Percentiles rank a stretch among this genome's conserved stretches.
These are phyloP conservation scores for Globisporangium spinosum DNA, from an alignment of 352 stramenopile genomes.

Conservation along the genomic window DNA sequence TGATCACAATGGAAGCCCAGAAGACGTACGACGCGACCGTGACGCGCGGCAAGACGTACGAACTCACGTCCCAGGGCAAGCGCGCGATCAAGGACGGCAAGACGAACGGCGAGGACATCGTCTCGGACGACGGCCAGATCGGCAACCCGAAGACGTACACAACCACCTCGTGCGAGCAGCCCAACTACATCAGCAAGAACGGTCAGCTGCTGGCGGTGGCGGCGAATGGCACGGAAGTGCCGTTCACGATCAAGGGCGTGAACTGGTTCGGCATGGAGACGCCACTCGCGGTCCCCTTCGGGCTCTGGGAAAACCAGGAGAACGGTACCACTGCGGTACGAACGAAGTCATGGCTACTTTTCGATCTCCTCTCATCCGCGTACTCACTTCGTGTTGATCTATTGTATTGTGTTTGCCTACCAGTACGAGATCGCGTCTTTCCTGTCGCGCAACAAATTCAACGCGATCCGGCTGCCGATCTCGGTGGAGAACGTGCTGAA, in stretches of 20 bases:
- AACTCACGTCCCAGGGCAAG: slow-evolving; percentile 13
- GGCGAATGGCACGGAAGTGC: slow-evolving; percentile 62
- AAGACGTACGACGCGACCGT: slow-evolving; percentile 10
- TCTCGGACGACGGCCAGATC: slow-evolving; percentile 47
- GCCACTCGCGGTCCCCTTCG: slow-evolving; percentile 54
- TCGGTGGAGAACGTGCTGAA: slow-evolving; percentile 66
- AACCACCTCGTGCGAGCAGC: slow-evolving; percentile 40
- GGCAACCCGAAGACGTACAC: slow-evolving; percentile 53
- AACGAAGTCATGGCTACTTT: neutral
- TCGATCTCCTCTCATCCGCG: neutral
- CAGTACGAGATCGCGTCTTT: slow-evolving; percentile 79
- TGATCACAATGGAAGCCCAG: slow-evolving; percentile 20
- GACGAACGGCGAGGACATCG: slow-evolving; percentile 23
- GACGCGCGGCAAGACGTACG: slow-evolving; percentile 12
- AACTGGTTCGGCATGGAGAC: slow-evolving; percentile 86
- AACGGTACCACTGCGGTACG: slow-evolving; percentile 70
- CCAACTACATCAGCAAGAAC: slow-evolving; percentile 78
- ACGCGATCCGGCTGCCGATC: slow-evolving; percentile 64
- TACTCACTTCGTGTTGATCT: neutral
- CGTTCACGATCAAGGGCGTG: slow-evolving; percentile 68
- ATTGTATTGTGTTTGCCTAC: neutral
- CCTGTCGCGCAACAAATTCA: slow-evolving; percentile 81
- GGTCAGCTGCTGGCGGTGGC: slow-evolving; percentile 53
- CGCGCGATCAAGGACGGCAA: slow-evolving; percentile 27
- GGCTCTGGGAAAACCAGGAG: slow-evolving; percentile 69